phyloP scores from a whole-genome alignment of 2,329 filamentous ascomycete genomes.

The Penicillium griseofulvum region DNA sequence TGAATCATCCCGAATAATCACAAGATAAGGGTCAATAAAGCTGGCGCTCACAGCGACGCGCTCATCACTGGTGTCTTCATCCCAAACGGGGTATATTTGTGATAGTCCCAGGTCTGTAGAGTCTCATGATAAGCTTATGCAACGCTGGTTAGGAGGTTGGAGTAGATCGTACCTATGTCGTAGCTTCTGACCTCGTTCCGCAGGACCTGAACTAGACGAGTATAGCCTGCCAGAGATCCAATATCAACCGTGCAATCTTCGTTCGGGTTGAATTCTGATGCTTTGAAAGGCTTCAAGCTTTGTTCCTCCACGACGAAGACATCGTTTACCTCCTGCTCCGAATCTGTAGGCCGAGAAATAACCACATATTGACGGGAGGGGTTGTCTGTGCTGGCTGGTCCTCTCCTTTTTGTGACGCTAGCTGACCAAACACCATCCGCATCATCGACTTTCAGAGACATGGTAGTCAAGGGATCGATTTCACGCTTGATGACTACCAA shows the following conservation, averaged over 20 bases:
- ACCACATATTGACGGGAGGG: constrained; percentile 71
- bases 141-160: not conserved
- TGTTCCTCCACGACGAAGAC: constrained; percentile 73
- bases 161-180: constrained; percentile 67
- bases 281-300: constrained; percentile 70
- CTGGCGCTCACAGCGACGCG: constrained; percentile 75
- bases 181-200: constrained; percentile 86
- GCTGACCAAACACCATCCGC: constrained; percentile 80
- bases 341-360: constrained; percentile 65
- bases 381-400: constrained; percentile 53
- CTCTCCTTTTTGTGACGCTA: constrained; percentile 49
- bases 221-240: constrained; percentile 75
- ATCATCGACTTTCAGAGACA: constrained; percentile 68
- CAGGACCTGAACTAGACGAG: constrained; percentile 81
- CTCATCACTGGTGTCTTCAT: constrained; percentile 78
- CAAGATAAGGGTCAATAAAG: constrained; percentile 80
- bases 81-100: constrained; percentile 89
- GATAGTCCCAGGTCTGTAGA: constrained; percentile 73
- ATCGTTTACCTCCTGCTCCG: constrained; percentile 71
- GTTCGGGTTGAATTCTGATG: constrained; percentile 87
- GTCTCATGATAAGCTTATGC: not conserved
- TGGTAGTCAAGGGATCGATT: constrained; percentile 70
- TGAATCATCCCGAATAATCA: constrained; percentile 79
- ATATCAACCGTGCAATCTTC: constrained; percentile 85
- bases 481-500: constrained; percentile 75